phyloP scores from a whole-genome alignment of 1,284 basidiomycete species.

The Lignosus rhinocerotis region DNA sequence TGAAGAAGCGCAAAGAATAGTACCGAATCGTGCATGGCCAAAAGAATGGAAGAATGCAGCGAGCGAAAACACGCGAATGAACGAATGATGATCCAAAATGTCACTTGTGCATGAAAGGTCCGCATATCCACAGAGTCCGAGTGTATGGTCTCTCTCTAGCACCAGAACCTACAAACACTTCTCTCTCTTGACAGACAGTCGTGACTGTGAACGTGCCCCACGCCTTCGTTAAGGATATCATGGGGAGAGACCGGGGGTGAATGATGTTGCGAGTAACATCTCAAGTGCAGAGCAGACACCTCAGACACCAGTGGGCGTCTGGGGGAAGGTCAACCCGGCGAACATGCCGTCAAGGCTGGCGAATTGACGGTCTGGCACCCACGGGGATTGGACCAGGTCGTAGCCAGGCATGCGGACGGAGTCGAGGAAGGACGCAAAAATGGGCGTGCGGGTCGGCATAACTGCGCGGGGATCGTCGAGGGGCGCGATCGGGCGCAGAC shows the following conservation, averaged over 20 bases:
- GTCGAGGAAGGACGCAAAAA: conserved; percentile 31
- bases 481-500: conserved; percentile 18
- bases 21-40: background rate
- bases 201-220: background rate
- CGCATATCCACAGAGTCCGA: conserved; percentile 22
- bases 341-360: conserved; percentile 25
- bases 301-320: conserved; percentile 21
- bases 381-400: conserved; percentile 29
- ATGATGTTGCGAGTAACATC: background rate
- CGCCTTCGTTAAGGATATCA: background rate
- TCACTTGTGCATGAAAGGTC: conserved; percentile 23
- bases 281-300: background rate
- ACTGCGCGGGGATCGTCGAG: conserved; percentile 26
- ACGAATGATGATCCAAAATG: conserved; percentile 6
- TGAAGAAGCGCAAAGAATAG: conserved; percentile 1
- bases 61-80: conserved; percentile 22
- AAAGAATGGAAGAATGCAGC: conserved; percentile 18
- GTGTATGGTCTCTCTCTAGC: conserved; percentile 14
- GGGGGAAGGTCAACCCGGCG: conserved; percentile 24
- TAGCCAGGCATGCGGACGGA: conserved; percentile 27
- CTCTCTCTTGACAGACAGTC: background rate
- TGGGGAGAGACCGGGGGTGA: background rate
- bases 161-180: conserved; percentile 11
- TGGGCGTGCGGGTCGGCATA: conserved; percentile 25
- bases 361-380: conserved; percentile 25